Conservation (phyloP, 2,329 filamentous ascomycete genomes). For the Paraphaeosphaeria sporulosa region DNA sequence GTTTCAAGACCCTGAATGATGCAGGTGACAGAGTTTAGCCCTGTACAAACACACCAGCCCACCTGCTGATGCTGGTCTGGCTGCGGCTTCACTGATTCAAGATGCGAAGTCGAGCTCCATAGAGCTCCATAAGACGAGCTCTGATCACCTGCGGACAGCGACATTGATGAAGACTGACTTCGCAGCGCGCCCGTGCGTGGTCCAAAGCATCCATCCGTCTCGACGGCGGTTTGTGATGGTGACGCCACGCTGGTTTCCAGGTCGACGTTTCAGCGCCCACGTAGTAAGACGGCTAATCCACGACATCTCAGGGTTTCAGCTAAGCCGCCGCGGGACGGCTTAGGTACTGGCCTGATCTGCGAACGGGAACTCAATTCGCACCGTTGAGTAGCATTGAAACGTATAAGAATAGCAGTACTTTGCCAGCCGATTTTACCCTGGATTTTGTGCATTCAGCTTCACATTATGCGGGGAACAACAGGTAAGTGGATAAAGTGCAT, state of each 20-base stretch:
- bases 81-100: background rate
- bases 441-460: conserved; percentile 4
- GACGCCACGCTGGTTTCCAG: background rate
- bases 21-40: conserved; percentile 14
- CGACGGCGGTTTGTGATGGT: background rate
- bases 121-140: background rate
- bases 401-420: conserved; percentile 8
- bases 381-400: conserved; percentile 1
- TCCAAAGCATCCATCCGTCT: background rate
- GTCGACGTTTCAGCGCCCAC: background rate
- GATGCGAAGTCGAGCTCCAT: background rate
- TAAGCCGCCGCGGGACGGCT: background rate
- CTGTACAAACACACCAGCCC: background rate
- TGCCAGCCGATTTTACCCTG: conserved; percentile 1
- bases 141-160: background rate
- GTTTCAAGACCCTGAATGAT: conserved; percentile 43
- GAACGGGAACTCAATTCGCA: background rate
- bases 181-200: background rate
- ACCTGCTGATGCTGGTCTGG: background rate
- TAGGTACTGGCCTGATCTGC: conserved; percentile 3
- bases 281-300: background rate
- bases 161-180: background rate
- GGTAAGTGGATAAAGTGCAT: background rate
- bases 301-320: conserved; percentile 1
- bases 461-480: background rate